phyloP scores from a whole-genome alignment of 108 stramenopile species.

The Cyclotella baltica region DNA sequence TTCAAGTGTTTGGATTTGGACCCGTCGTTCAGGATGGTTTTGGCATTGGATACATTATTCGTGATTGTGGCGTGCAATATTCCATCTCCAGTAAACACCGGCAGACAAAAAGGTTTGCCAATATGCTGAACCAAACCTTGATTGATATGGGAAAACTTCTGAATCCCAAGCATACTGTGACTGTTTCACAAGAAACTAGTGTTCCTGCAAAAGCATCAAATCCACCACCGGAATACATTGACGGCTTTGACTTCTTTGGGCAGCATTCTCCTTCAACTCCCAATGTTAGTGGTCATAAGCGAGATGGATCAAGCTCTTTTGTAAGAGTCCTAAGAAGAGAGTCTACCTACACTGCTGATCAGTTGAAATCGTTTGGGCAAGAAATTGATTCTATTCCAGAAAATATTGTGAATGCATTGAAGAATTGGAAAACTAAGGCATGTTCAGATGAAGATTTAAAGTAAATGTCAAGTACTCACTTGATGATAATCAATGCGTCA shows the following conservation, averaged over 20 bases:
- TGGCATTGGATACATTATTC: conserved; percentile 91
- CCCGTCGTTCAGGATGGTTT: conserved; percentile 66
- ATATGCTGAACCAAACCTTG: conserved; percentile 63
- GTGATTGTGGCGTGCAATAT: conserved; percentile 76
- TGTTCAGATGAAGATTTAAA: too few relatives aligned
- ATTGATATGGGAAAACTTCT: conserved; percentile 54
- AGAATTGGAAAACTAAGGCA: too few relatives aligned
- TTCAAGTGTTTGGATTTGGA: conserved; percentile 83
- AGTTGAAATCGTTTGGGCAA: conserved; percentile 32
- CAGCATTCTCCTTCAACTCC: conserved; percentile 3
- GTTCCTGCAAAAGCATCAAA: background rate
- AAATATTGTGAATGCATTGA: too few relatives aligned
- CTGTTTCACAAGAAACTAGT: conserved; percentile 23
- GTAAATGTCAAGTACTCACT: too few relatives aligned
- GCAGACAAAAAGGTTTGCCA: conserved; percentile 79
- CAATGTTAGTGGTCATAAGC: background rate
- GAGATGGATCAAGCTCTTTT: conserved; percentile 16
- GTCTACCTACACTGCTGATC: conserved; percentile 22
- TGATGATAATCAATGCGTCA: too few relatives aligned
- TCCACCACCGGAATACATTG: conserved; percentile 30
- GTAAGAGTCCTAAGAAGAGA: conserved; percentile 38
- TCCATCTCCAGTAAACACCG: conserved; percentile 82
- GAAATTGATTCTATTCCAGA: conserved; percentile 1
- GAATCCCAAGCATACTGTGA: conserved; percentile 30
- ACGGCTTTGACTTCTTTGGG: conserved; percentile 30